These are phyloP conservation scores for Mucuna pruriens DNA, from an alignment of 306 rosid species.

Conservation along the genomic window DNA sequence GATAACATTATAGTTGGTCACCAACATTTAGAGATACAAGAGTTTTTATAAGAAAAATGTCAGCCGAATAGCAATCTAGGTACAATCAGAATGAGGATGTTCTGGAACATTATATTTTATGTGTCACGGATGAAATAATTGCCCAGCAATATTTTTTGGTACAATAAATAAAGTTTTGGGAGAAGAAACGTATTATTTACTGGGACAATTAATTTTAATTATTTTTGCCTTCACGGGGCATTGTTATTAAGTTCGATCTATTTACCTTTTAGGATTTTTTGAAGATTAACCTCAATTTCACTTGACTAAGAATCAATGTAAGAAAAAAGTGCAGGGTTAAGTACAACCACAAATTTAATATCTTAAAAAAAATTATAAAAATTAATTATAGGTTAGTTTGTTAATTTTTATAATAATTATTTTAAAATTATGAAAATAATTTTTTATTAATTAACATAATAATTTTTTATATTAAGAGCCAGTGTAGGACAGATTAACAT, in stretches of 20 bases:
- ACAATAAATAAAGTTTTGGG: background rate
- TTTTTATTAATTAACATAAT: too few species aligned
- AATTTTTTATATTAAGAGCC: too few species aligned
- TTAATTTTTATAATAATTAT: too few species aligned
- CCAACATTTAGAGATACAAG: background rate
- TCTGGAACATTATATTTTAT: background rate
- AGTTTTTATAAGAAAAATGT: background rate
- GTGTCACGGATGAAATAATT: background rate
- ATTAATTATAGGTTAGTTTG: too few species aligned
- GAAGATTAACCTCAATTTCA: background rate
- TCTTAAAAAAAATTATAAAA: too few species aligned
- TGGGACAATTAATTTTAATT: background rate
- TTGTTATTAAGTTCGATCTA: background rate
- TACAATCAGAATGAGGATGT: background rate
- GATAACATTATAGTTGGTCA: background rate
- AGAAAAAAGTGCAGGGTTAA: too few species aligned
- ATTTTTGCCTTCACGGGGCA: background rate
- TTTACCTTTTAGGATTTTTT: background rate
- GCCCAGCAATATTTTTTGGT: background rate
- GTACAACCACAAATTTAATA: too few species aligned
- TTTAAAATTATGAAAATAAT: too few species aligned
- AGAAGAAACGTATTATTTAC: background rate
- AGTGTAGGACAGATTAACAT: too few species aligned
- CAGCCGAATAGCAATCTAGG: background rate
- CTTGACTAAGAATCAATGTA: too few species aligned